These are phyloP conservation scores for Parafenestella ontariensis DNA, from an alignment of 2,329 filamentous ascomycete species.

Conservation along the genomic window DNA sequence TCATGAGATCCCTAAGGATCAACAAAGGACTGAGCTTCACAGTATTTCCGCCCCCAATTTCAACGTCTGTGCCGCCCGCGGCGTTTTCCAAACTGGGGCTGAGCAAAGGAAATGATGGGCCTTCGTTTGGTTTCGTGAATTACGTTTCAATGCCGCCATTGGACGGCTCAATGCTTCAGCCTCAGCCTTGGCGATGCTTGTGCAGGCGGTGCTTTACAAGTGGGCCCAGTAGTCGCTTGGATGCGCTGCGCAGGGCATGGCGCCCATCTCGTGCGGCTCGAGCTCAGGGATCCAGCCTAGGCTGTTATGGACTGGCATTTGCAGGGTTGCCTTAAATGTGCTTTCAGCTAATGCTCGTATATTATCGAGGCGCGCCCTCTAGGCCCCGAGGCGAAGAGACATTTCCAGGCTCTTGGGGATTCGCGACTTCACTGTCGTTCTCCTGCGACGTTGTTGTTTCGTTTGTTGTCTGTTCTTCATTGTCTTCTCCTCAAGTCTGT, in stretches of 20 bases:
- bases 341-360: constrained; percentile 7
- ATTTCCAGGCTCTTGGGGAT: constrained; percentile 3
- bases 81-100: neutral
- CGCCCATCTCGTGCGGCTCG: neutral
- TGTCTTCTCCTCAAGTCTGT: neutral
- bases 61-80: neutral
- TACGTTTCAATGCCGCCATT: neutral
- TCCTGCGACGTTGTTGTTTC: neutral
- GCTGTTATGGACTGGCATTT: neutral
- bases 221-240: neutral
- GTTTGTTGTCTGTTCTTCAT: neutral
- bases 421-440: constrained; percentile 1
- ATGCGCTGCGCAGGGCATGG: neutral
- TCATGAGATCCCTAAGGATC: neutral
- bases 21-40: neutral
- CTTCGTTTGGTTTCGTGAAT: neutral
- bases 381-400: constrained; percentile 6
- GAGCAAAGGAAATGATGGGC: neutral
- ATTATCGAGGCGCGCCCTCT: constrained; percentile 10
- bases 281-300: neutral
- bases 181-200: neutral
- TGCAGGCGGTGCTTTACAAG: neutral
- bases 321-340: constrained; percentile 5
- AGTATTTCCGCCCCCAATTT: neutral
- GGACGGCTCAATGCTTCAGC: neutral